phyloP scores from a whole-genome alignment of 2,329 filamentous ascomycete species.

The Botrytis porri region DNA sequence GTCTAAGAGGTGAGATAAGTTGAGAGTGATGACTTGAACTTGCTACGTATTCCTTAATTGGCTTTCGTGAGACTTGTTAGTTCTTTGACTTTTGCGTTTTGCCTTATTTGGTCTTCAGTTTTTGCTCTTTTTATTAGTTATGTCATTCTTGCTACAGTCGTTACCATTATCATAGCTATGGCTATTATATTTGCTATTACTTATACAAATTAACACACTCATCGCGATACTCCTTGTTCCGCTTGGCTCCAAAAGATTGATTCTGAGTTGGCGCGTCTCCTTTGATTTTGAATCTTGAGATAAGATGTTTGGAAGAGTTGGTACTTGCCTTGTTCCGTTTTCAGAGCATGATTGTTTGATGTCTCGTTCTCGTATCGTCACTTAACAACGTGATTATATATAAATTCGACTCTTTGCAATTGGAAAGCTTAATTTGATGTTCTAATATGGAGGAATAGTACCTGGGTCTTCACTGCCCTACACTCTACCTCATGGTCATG shows the following conservation, averaged over 20 bases:
- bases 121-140: not conserved
- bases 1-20: constrained; percentile 9
- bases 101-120: not conserved
- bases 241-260: not conserved
- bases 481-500: rapidly evolving
- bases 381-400: not conserved
- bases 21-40: constrained; percentile 17
- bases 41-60: constrained; percentile 16
- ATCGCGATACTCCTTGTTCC: not conserved
- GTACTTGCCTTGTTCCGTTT: not conserved
- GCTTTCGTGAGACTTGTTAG: constrained; percentile 20
- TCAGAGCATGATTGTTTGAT: not conserved
- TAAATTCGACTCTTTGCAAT: rapidly evolving
- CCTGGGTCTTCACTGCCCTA: not conserved
- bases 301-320: not conserved
- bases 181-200: not conserved
- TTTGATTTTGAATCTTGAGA: not conserved
- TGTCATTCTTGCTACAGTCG: not conserved
- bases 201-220: not conserved
- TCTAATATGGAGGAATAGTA: not conserved
- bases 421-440: not conserved
- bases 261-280: not conserved
- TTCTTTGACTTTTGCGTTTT: constrained; percentile 9
- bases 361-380: not conserved
- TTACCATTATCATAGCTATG: not conserved